Percentiles rank a stretch among this genome's conserved stretches.
phyloP scores from a whole-genome alignment of 768 basidiomycete species.

The Naganishia friedmannii region DNA sequence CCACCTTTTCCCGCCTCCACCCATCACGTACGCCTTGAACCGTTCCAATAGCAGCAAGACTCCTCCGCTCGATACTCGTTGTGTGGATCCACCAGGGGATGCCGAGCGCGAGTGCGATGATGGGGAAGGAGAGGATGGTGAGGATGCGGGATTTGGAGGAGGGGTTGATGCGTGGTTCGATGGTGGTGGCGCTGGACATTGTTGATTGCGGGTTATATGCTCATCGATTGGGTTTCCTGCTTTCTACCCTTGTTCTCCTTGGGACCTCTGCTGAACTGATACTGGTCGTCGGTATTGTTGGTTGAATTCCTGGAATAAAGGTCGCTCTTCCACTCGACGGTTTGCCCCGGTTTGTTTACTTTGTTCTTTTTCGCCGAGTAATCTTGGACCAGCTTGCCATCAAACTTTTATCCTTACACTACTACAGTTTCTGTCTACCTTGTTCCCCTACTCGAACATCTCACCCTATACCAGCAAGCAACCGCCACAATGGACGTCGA shows the following conservation, averaged over 20 bases:
- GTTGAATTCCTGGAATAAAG: no score
- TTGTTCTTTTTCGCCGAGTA: not conserved
- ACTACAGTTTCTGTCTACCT: not conserved
- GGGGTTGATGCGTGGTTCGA: constrained; percentile 38
- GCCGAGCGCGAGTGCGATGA: constrained; percentile 65
- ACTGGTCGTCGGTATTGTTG: no score
- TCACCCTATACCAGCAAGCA: not conserved
- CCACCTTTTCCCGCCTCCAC: not conserved
- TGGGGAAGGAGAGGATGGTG: constrained; percentile 68
- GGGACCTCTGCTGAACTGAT: not conserved
- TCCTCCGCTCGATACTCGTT: constrained; percentile 76
- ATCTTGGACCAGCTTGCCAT: not conserved
- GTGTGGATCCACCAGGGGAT: constrained; percentile 91
- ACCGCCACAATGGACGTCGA: constrained; percentile 3
- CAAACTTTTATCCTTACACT: not conserved
- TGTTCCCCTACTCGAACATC: no score
- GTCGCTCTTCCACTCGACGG: no score
- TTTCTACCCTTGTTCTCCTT: not conserved
- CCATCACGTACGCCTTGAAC: constrained; percentile 53
- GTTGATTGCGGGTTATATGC: not conserved
- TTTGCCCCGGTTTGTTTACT: not conserved
- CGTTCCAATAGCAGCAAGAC: constrained; percentile 65
- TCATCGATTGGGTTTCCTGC: not conserved
- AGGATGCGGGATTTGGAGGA: constrained; percentile 34
- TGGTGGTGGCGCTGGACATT: not conserved